Evolutionary conservation across 2,329 filamentous ascomycete genomes (phyloP).

Genomic region (Orbilia ellipsospora): DNA sequence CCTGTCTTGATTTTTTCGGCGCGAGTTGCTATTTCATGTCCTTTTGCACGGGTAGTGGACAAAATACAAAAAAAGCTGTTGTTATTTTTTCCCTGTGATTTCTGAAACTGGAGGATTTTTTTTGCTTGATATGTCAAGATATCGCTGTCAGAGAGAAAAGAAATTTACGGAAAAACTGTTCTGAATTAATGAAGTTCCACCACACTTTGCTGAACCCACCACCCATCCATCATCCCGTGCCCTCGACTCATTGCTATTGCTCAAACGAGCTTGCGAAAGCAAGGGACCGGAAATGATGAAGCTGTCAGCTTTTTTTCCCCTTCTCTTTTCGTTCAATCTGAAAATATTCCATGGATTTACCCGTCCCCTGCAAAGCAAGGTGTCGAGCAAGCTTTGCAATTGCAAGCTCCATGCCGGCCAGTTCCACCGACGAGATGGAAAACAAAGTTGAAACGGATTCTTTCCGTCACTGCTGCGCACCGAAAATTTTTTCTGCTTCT

Average conservation of each 20-base stretch:
- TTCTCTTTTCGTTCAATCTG: constrained; percentile 46
- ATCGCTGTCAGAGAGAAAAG: constrained; percentile 19
- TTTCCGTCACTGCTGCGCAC: constrained; percentile 16
- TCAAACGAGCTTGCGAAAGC: constrained; percentile 42
- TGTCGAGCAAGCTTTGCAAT: constrained; percentile 45
- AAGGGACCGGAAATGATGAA: constrained; percentile 40
- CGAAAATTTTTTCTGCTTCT: neutral
- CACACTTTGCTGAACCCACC: constrained; percentile 32
- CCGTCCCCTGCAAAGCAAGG: constrained; percentile 51
- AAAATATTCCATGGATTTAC: constrained; percentile 53
- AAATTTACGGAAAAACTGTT: constrained; percentile 31
- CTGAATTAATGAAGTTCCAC: constrained; percentile 45
- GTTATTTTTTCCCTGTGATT: constrained; percentile 1
- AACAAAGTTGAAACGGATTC: constrained; percentile 29
- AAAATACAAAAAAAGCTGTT: constrained; percentile 41
- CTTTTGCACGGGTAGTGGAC: constrained; percentile 27
- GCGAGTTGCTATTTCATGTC: constrained; percentile 23
- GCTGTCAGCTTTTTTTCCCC: constrained; percentile 26
- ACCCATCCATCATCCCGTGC: constrained; percentile 11
- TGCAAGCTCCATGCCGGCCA: constrained; percentile 33
- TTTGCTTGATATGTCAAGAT: constrained; percentile 25
- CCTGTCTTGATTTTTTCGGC: constrained; percentile 11
- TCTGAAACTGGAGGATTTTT: constrained; percentile 3
- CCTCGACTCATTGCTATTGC: constrained; percentile 11
- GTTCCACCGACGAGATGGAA: constrained; percentile 9